Conservation (phyloP, 2,329 filamentous ascomycete species). For the Beauveria brongniartii region DNA sequence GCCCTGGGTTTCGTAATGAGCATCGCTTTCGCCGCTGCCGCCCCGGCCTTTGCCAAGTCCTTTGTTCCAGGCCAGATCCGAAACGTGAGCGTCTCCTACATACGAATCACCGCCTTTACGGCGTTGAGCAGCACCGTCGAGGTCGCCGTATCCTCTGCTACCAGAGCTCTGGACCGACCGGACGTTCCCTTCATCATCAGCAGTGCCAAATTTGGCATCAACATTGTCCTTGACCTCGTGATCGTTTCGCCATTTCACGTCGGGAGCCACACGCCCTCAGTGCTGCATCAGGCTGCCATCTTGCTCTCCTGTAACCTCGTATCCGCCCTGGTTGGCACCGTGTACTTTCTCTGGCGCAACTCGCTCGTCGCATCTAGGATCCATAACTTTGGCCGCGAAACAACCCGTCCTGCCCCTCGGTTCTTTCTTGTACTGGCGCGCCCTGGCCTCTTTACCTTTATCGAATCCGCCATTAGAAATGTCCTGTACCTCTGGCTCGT, state of each 20-base stretch:
- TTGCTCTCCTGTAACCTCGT: constrained; percentile 52
- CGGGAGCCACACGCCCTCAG: constrained; percentile 40
- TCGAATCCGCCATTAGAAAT: constrained; percentile 60
- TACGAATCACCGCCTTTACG: constrained; percentile 56
- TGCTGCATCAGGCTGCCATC: constrained; percentile 58
- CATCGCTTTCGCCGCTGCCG: constrained; percentile 46
- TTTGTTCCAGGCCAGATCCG: constrained; percentile 58
- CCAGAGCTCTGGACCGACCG: constrained; percentile 58
- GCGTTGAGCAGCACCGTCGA: constrained; percentile 55
- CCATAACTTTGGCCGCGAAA: not conserved
- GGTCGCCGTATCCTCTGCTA: constrained; percentile 51
- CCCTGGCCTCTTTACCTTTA: constrained; percentile 52
- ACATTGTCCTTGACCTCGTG: constrained; percentile 59
- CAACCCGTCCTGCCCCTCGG: constrained; percentile 28
- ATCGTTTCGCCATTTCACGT: constrained; percentile 60
- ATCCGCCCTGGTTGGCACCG: constrained; percentile 46
- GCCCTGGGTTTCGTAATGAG: constrained; percentile 52
- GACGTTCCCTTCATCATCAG: constrained; percentile 63
- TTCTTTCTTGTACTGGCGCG: constrained; percentile 43
- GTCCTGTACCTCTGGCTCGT: constrained; percentile 65
- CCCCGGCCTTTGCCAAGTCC: constrained; percentile 44
- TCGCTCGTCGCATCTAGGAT: not conserved
- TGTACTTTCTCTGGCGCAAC: constrained; percentile 43
- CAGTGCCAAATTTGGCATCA: constrained; percentile 53
- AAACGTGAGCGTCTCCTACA: constrained; percentile 50